phyloP scores from a whole-genome alignment of 768 basidiomycete species.

The Rhizopogon rudus region DNA sequence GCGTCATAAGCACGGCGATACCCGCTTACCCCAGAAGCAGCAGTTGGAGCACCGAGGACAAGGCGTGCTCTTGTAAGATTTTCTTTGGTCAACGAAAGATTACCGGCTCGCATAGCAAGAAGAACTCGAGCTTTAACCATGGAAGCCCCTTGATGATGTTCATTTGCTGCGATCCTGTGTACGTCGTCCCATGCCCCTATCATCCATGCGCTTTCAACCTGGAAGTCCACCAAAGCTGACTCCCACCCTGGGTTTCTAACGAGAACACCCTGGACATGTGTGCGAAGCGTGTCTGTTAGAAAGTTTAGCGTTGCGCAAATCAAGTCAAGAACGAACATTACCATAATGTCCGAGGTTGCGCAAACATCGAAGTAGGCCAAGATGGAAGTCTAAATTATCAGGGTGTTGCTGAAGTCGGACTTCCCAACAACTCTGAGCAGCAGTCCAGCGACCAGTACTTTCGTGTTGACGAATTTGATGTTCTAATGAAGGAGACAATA shows the following conservation, averaged over 20 bases:
- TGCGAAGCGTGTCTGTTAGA: slow-evolving; percentile 81
- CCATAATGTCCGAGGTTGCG: slow-evolving; percentile 97
- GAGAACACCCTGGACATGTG: slow-evolving; percentile 89
- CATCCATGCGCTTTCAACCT: slow-evolving; percentile 94
- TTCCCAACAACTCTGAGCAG: slow-evolving; percentile 99
- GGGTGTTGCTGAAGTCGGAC: slow-evolving; percentile 87
- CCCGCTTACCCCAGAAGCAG: slow-evolving; percentile 71
- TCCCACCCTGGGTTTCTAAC: slow-evolving; percentile 85
- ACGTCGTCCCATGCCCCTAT: slow-evolving; percentile 91
- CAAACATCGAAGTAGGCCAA: slow-evolving; percentile 87
- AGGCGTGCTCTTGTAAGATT: slow-evolving; percentile 62
- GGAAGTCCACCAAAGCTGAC: slow-evolving; percentile 68
- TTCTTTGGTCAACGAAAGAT: slow-evolving; percentile 39
- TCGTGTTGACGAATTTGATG: slow-evolving; percentile 98
- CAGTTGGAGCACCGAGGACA: slow-evolving; percentile 74
- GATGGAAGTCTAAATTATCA: slow-evolving; percentile 82
- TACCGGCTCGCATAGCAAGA: slow-evolving; percentile 65
- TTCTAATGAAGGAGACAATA: slow-evolving; percentile 85
- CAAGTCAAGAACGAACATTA: slow-evolving; percentile 23
- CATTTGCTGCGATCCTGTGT: slow-evolving; percentile 47
- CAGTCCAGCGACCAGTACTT: slow-evolving; percentile 94
- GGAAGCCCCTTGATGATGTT: slow-evolving; percentile 50
- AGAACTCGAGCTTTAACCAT: slow-evolving; percentile 76
- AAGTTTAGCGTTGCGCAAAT: slow-evolving; percentile 2
- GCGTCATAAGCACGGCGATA: slow-evolving; percentile 89